phyloP scores from a whole-genome alignment of 371 early-diverging fungal genomes.

The Nosema muscidifuracis region DNA sequence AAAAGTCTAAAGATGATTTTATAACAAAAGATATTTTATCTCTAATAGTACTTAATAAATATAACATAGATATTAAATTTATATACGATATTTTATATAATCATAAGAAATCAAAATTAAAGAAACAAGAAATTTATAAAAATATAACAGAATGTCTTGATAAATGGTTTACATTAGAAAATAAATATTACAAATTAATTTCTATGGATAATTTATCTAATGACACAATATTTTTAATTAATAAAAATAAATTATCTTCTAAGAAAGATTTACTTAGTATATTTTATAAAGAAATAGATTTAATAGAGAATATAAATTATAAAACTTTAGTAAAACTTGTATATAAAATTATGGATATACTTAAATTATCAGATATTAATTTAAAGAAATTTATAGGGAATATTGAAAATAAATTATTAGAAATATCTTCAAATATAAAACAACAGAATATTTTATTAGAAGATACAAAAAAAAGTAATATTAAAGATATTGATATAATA shows the following conservation, averaged over 20 bases:
- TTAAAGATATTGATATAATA: too few relatives aligned
- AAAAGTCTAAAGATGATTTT: background rate
- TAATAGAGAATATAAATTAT: too few relatives aligned
- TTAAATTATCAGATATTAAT: too few relatives aligned
- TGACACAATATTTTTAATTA: background rate
- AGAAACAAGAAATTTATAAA: background rate
- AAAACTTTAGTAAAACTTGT: too few relatives aligned
- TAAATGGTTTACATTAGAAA: background rate
- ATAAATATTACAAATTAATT: background rate
- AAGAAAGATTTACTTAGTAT: too few relatives aligned
- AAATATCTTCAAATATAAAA: too few relatives aligned
- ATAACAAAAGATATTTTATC: background rate
- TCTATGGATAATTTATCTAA: background rate
- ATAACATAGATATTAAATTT: background rate
- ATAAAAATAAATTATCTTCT: background rate
- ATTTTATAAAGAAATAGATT: too few relatives aligned
- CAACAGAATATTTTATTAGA: too few relatives aligned
- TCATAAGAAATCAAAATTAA: background rate
- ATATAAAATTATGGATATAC: too few relatives aligned
- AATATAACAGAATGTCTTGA: background rate
- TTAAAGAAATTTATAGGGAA: too few relatives aligned
- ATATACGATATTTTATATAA: constrained; percentile 2
- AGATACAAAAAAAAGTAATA: too few relatives aligned
- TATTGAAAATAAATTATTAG: too few relatives aligned
- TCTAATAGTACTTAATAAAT: background rate